Conservation (phyloP, 495 filamentous ascomycete species). For the Aspergillus affinis region DNA sequence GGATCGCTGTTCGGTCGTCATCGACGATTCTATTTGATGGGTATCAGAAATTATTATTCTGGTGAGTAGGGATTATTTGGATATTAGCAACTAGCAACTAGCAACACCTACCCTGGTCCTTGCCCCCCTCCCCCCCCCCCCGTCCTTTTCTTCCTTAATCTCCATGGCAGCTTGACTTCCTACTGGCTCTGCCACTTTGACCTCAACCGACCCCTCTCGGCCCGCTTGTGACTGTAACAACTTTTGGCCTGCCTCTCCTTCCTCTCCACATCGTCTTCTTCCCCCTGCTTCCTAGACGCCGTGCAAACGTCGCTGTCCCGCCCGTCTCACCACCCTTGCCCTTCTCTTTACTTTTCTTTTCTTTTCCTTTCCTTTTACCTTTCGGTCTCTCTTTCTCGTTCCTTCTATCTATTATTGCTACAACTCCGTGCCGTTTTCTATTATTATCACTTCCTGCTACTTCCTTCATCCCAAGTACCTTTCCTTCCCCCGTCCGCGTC, state of each 20-base stretch:
- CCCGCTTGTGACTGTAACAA: slow-evolving; percentile 18
- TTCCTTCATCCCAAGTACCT: neutral
- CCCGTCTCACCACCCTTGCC: neutral
- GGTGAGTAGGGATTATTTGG: too few relatives aligned
- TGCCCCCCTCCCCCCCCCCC: too few relatives aligned
- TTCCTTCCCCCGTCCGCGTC: neutral
- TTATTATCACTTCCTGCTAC: too few relatives aligned
- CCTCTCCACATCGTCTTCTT: slow-evolving; percentile 11
- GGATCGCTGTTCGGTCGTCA: slow-evolving; percentile 18
- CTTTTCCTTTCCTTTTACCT: slow-evolving; percentile 13
- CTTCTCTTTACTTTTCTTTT: slow-evolving; percentile 12
- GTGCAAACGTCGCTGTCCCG: slow-evolving; percentile 8
- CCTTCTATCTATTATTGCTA: neutral
- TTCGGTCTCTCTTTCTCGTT: slow-evolving; percentile 12
- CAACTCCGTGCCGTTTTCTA: neutral
- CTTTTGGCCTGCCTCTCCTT: neutral
- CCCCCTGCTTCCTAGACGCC: slow-evolving; percentile 19
- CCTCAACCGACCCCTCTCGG: slow-evolving; percentile 24
- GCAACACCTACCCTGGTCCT: too few relatives aligned
- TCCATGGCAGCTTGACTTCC: slow-evolving; percentile 4
- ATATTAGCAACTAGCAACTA: too few relatives aligned
- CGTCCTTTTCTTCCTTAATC: too few relatives aligned
- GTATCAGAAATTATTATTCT: slow-evolving; percentile 12
- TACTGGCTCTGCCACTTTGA: slow-evolving; percentile 13
- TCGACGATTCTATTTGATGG: slow-evolving; percentile 20